Evolutionary conservation across 2,329 filamentous ascomycete genomes (phyloP).

Genomic region (Trichophyton verrucosum): DNA sequence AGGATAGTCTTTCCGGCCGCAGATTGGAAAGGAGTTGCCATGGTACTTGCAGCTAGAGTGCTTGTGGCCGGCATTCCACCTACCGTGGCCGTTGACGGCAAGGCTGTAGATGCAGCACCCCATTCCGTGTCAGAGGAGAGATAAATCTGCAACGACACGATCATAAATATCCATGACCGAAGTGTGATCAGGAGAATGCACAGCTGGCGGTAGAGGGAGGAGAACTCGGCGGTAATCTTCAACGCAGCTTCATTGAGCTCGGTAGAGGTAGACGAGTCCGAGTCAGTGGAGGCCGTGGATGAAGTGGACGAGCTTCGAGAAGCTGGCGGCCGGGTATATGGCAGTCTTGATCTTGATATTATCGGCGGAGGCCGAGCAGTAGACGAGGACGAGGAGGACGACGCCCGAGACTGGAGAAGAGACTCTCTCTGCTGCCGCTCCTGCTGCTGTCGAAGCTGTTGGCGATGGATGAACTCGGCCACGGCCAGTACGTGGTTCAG

Average conservation of each 20-base stretch:
- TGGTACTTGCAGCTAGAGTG: background rate
- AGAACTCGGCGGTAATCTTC: conserved; percentile 13
- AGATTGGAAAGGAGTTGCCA: conserved; percentile 3
- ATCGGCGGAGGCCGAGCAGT: no score
- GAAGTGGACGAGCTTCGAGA: background rate
- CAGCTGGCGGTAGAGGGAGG: conserved; percentile 28
- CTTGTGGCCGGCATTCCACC: conserved; percentile 8
- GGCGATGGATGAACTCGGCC: conserved; percentile 28
- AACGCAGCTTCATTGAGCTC: conserved; percentile 4
- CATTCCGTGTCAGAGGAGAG: conserved; percentile 21
- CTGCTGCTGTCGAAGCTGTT: background rate
- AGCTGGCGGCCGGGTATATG: background rate
- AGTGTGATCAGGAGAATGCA: conserved; percentile 26
- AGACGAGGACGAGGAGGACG: no score
- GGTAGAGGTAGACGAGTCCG: background rate
- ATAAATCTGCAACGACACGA: conserved; percentile 29
- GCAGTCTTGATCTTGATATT: background rate
- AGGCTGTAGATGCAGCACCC: conserved; percentile 8
- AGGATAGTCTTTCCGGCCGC: background rate
- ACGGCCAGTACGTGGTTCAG: conserved; percentile 56
- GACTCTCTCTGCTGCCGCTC: background rate
- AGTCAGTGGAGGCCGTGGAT: background rate
- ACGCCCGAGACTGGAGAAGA: background rate
- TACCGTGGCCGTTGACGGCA: conserved; percentile 5
- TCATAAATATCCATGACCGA: conserved; percentile 27